Evolutionary conservation across 2,329 filamentous ascomycete species (phyloP).

Genomic region (Ceratocystis eucalypticola): DNA sequence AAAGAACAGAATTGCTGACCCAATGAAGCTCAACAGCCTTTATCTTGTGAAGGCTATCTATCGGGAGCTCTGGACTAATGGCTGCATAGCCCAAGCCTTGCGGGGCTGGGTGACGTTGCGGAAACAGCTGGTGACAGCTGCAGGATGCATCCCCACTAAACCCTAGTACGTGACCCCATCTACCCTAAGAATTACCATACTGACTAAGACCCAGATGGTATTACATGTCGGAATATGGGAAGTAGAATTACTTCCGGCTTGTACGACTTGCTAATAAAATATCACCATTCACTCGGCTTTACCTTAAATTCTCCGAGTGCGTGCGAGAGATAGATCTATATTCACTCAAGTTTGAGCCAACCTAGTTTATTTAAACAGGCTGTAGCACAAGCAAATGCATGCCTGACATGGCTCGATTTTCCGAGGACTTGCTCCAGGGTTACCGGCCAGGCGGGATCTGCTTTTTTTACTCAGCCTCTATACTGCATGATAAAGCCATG

Average conservation of each 20-base stretch:
- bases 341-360: neutral
- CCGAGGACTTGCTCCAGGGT: neutral
- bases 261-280: neutral
- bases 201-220: neutral
- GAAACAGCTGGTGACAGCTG: neutral
- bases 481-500: neutral
- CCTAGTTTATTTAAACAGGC: neutral
- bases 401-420: neutral
- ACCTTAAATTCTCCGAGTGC: neutral
- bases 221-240: neutral
- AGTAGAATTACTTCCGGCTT: neutral
- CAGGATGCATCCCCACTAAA: neutral
- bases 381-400: neutral
- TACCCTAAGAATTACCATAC: neutral
- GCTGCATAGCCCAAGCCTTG: conserved; percentile 13
- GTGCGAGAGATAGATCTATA: neutral
- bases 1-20: neutral
- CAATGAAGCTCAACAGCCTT: neutral
- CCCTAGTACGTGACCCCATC: neutral
- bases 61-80: conserved; percentile 3
- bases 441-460: neutral
- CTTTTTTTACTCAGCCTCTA: neutral
- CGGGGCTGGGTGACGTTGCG: conserved; percentile 10
- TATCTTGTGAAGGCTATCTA: neutral
- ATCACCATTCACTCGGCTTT: neutral